Base-by-base conservation (phyloP, 1,284 basidiomycete species). In the Apiotrichum veenhuisii region DNA sequence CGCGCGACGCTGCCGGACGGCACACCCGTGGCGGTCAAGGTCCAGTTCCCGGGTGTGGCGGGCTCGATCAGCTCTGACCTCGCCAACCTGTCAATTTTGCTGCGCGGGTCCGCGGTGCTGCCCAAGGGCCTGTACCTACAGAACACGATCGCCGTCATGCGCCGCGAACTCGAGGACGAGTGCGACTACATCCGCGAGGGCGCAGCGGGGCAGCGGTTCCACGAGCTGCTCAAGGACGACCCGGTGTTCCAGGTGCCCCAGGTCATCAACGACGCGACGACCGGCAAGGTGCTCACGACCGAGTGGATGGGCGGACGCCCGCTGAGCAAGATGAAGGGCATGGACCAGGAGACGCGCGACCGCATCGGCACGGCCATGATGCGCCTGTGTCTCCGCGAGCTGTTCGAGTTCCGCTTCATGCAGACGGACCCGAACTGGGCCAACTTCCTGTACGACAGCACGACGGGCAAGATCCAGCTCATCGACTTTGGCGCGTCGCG, bases 341-440 rank as follows among this genome's bases (percentile, higher is more conserved):
- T 71, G 80, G 84, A 58, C 71, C 86, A 91, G 70, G 74, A 78
- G n/a, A 85, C 87, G 57, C 81, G 89, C 55, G 82, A 97, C 68
- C 82, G 87, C 89, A 95, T 98, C 68, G 91, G 92, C 2, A 79
- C 82, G 2, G 82, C 85, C 50, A 84, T 97, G 52, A 81, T 98
- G 50, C 87, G 91, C 50, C 82, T 98, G 3, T 96, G 92, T 68
- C 79, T 98, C 41, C 85, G 83, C 56, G 95, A 98, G 73, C 83
- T 98, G 15, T 96, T 98, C 77, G 81, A 86, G 57, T 96, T 94
- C 79, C 81, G 89, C 25, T 79, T 89, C 46, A 98, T 98, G 96
- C 96, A 98, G 76, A 98, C 95, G 0, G 95, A 98, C 75, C 95
- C 96, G 1, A 98, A 99, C 72, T 98, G 91, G 89, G 90, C 89